These are phyloP conservation scores for Closterium sp. DNA, from an alignment of 139 green algal genomes.

Conservation along the genomic window DNA sequence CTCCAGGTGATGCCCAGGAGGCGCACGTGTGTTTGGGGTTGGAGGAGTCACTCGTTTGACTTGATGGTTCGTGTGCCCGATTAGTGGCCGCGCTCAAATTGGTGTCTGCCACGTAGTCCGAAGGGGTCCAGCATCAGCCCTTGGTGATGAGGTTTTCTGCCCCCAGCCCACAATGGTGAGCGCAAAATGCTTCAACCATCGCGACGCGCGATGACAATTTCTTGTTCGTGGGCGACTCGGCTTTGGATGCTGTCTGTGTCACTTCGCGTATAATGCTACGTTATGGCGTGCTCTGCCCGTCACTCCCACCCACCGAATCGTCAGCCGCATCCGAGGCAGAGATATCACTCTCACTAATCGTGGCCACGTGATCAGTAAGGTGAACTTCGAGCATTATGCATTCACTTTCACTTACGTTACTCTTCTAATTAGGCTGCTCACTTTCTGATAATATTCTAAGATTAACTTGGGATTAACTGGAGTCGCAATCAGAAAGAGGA, in stretches of 20 bases:
- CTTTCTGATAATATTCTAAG: no score
- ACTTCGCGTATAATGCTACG: no score
- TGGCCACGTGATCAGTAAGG: no score
- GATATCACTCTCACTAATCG: no score
- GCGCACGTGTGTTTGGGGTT: neutral
- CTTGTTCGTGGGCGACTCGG: neutral
- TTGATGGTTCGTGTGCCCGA: neutral
- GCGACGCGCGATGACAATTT: neutral
- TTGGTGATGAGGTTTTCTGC: neutral
- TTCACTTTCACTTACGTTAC: no score
- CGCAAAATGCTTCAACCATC: neutral
- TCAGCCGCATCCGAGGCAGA: no score
- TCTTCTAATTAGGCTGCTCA: no score
- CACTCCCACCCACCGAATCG: no score
- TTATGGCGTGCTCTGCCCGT: neutral
- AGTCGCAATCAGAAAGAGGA: neutral
- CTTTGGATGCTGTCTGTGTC: no score
- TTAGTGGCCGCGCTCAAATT: neutral
- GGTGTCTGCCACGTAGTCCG: neutral
- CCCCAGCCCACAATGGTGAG: neutral
- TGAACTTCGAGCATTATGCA: no score
- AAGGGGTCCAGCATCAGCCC: neutral
- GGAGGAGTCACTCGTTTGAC: neutral
- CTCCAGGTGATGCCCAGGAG: no score
- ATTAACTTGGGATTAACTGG: no score